A percentile compares a stretch with the other conserved stretches of the same genome.
Evolutionary conservation across 2,329 filamentous ascomycete species (phyloP).

Genomic region (Xenoacremonium recifei): DNA sequence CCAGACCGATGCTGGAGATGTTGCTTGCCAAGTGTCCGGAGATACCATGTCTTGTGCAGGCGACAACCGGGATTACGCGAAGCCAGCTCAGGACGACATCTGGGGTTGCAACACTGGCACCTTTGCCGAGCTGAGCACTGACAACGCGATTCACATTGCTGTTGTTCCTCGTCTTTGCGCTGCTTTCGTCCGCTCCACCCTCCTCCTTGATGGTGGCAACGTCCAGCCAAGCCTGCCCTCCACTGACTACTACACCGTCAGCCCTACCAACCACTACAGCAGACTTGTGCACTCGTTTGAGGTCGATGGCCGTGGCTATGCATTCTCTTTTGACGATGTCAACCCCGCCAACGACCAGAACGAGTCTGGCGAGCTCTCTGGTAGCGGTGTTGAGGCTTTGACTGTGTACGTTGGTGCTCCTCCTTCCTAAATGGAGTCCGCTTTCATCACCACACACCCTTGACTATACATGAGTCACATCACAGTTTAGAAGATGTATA

Average conservation of each 20-base stretch:
- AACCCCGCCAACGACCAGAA: constrained; percentile 55
- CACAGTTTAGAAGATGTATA: too few relatives aligned
- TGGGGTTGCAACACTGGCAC: constrained; percentile 52
- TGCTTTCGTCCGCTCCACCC: constrained; percentile 47
- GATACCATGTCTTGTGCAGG: constrained; percentile 38
- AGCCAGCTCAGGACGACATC: constrained; percentile 44
- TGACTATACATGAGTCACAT: too few relatives aligned
- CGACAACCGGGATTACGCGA: constrained; percentile 42
- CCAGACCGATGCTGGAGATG: constrained; percentile 36
- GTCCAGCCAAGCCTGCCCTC: constrained; percentile 40
- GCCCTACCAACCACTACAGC: constrained; percentile 55
- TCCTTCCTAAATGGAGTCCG: constrained; percentile 5
- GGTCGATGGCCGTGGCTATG: constrained; percentile 59
- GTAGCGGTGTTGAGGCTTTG: constrained; percentile 22
- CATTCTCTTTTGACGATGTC: constrained; percentile 69
- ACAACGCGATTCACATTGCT: constrained; percentile 41
- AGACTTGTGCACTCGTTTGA: constrained; percentile 60
- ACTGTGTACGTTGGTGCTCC: constrained; percentile 27
- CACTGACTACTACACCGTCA: constrained; percentile 42
- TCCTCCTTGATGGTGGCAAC: constrained; percentile 45
- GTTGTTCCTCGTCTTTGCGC: constrained; percentile 49
- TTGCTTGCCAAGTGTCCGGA: constrained; percentile 38
- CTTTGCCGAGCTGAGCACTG: constrained; percentile 35
- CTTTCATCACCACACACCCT: too few relatives aligned
- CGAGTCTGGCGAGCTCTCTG: constrained; percentile 37